These are phyloP conservation scores for Serendipita indica DNA, from an alignment of 768 basidiomycete genomes.

Conservation along the genomic window DNA sequence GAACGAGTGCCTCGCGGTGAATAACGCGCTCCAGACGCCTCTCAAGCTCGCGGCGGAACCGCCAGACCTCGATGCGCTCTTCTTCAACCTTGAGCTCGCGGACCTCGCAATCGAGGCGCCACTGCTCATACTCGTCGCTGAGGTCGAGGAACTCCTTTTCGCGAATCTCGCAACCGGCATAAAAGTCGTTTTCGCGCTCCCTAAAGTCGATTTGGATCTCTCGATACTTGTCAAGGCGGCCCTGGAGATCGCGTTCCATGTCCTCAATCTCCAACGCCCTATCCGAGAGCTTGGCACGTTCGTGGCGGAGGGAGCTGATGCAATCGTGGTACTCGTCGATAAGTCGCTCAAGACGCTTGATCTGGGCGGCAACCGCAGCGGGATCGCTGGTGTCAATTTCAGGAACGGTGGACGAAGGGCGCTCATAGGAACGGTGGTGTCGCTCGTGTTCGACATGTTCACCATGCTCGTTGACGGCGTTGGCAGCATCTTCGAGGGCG, in stretches of 20 bases:
- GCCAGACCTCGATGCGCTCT: constrained; percentile 1
- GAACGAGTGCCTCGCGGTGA: neutral
- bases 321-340: neutral
- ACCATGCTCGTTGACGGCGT: constrained; percentile 4
- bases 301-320: neutral
- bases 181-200: neutral
- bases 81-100: neutral
- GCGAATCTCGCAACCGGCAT: neutral
- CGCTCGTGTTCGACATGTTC: neutral
- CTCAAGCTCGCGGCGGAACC: neutral
- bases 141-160: neutral
- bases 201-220: neutral
- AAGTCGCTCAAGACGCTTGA: neutral
- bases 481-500: constrained; percentile 3
- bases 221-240: neutral
- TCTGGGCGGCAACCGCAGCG: neutral
- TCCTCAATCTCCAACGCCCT: neutral
- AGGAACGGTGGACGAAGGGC: neutral
- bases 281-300: neutral
- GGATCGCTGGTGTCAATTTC: constrained; percentile 5
- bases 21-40: neutral
- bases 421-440: neutral
- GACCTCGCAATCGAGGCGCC: neutral
- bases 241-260: neutral
- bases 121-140: neutral